phyloP scores from a whole-genome alignment of 495 filamentous ascomycete species.

The Trichoderma reesei region DNA sequence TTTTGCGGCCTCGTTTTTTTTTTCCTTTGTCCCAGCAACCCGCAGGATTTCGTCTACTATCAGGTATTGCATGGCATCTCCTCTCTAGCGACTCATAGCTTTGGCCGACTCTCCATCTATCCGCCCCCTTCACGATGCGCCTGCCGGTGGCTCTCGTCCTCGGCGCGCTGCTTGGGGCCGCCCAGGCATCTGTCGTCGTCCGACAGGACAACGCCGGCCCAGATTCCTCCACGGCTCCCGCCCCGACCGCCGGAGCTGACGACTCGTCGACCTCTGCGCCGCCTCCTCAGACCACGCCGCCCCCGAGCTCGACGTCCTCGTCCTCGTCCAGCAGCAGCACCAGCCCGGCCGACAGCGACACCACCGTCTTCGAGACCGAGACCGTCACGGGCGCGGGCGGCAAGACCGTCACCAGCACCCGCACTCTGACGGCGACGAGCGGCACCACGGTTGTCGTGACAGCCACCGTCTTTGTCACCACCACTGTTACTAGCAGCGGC shows the following conservation, averaged over 20 bases:
- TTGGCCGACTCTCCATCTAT: background rate
- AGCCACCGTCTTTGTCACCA: conserved; percentile 12
- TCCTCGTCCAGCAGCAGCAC: background rate
- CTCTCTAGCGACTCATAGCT: background rate
- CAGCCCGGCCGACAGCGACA: background rate
- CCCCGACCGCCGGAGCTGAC: background rate
- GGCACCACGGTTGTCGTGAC: conserved; percentile 8
- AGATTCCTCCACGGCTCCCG: background rate
- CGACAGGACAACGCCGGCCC: background rate
- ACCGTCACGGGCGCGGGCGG: conserved; percentile 4
- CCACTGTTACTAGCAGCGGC: conserved; percentile 13
- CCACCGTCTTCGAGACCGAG: conserved; percentile 11
- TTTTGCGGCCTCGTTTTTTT: background rate
- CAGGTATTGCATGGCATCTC: background rate
- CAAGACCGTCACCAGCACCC: background rate
- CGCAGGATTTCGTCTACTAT: background rate
- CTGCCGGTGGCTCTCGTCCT: background rate
- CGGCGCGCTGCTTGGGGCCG: conserved; percentile 3
- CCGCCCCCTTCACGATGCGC: background rate
- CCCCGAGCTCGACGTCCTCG: background rate
- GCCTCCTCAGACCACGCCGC: background rate
- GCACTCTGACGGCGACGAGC: conserved; percentile 2
- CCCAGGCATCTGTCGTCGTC: conserved; percentile 1
- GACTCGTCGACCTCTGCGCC: background rate
- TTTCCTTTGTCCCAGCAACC: background rate